Evolutionary conservation across 83 land plant species (phyloP).

Genomic region (Thuja plicata): DNA sequence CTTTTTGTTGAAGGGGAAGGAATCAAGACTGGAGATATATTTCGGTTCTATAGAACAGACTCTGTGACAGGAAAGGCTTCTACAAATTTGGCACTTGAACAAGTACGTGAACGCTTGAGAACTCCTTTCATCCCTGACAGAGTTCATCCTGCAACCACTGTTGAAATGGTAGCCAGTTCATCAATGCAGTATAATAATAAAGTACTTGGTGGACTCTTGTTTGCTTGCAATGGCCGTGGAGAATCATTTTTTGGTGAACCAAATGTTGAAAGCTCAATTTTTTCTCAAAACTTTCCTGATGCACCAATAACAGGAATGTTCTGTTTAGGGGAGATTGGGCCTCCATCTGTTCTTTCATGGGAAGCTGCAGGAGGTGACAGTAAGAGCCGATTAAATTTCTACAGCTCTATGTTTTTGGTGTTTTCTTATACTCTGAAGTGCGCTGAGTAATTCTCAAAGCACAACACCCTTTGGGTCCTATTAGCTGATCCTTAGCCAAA

Average conservation of each 20-base stretch:
- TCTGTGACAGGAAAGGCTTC: constrained; percentile 23
- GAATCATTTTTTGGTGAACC: constrained; percentile 36
- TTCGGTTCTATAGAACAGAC: constrained; percentile 44
- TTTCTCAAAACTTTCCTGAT: constrained; percentile 38
- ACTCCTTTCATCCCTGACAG: constrained; percentile 7
- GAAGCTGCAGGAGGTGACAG: constrained; percentile 8
- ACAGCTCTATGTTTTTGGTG: constrained; percentile 33
- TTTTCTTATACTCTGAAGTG: not conserved
- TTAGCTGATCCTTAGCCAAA: not conserved
- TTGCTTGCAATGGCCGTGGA: constrained; percentile 58
- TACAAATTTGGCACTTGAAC: constrained; percentile 2
- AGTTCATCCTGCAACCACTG: not conserved
- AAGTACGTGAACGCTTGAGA: constrained; percentile 17
- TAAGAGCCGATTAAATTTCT: constrained; percentile 20
- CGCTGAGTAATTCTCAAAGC: not conserved
- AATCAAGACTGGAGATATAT: constrained; percentile 45
- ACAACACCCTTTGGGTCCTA: not conserved
- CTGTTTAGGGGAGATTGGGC: constrained; percentile 55
- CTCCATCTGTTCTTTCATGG: constrained; percentile 21
- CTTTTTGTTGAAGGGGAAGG: constrained; percentile 36
- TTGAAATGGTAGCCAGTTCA: not conserved
- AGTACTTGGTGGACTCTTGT: constrained; percentile 45
- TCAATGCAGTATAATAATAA: not conserved
- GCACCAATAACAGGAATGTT: constrained; percentile 46
- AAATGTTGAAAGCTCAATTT: constrained; percentile 38